Evolutionary conservation across 2,329 filamentous ascomycete genomes (phyloP), one percentile per base, ranked within the genome.

Genomic region (Plenodomus biglobosus): DNA sequence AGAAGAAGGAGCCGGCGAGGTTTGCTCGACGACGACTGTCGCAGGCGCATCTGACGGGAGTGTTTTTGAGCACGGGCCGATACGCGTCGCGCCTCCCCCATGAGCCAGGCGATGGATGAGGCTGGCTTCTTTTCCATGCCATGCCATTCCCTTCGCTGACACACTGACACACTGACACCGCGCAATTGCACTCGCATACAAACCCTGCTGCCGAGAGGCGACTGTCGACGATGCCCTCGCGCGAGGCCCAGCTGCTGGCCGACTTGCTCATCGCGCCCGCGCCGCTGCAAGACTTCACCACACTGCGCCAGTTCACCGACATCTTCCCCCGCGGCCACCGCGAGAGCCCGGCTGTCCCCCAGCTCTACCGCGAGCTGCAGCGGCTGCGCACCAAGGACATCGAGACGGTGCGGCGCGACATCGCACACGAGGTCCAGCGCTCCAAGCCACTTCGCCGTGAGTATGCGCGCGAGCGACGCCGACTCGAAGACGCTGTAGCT

Each of bases 241-340:
- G 85, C 38, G 91, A 95, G 75, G 78, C 82, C 46, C 81, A 84
- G 21, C 88, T 95, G 56, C 81, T 95, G 42, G 79, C 80, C 63
- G 86, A 87, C 71, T 95, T 92, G 69, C 83, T 95, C 49, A 81
- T 95, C 30, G 79, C 86, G 22, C 88, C 90, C 11, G 85, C 90
- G 7, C 80, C 87, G 21, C 78, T 95, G 32, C 85, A 87, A 36
- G 81, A 86, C 55, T 82, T 91, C 64, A 77, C 91, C 58, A 85
- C 89, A 7, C 79, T 91, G 39, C 79, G 85, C 48, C 82, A 90
- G 56, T 95, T 95, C 76, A 84, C 83, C 37, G 79, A 85, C 21
- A 79, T 92, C 36, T 94, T 95, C 64, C 90, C 90, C 10, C 82
- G 80, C 42, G 72, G 81, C 34, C 77, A 85, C 41, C 86, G 85